Evolutionary conservation across 306 rosid genomes (phyloP), one percentile per base, ranked within the genome.

Genomic region (Hippophae rhamnoides): DNA sequence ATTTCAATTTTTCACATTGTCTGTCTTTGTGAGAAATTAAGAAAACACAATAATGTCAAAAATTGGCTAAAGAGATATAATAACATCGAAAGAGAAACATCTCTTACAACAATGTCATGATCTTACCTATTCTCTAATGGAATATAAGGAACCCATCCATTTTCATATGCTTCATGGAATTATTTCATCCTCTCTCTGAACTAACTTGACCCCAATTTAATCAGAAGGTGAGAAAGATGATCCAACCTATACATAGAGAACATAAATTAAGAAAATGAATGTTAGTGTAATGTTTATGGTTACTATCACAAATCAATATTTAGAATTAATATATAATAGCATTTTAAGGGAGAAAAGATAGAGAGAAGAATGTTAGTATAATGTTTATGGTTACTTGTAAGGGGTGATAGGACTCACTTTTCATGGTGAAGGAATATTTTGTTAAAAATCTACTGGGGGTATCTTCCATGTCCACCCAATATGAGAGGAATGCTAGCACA

Each of bases 71-170:
- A 27, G 25, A 43, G 7, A 43, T 8, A 46, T 41, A 61, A 61
- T 60, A 43, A 47, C 41, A 52, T 54, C 42, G 61, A 64, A 52
- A 47, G 9, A 23, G 57, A 72, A 76, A 51, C 43, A 25, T 54
- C 23, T 18, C 23, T 18, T 18, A 1, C 23, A 18, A 18, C 23
- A 18, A 18, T 18, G 23, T 1, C 23, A 18, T 18, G 1, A 18
- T 18, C 23, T 18, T 60, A 68, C 72, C 72, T 68, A 8, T 55
- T 8, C 41, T 66, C 97, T n/a, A 82, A 41, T 38, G 95, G 95
- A 82, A 90, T 82, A 69, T 82, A 90, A 2, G 94, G 95, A 70
- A 90, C 82, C 97, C 95, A 90, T 82, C 97, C 97, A 90, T 90
- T 75, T 90, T 90, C 97, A 90, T 90, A 69, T 82, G 86, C 63